These are phyloP conservation scores for Xylaria grammica DNA, from an alignment of 495 filamentous ascomycete genomes.

Conservation along the genomic window DNA sequence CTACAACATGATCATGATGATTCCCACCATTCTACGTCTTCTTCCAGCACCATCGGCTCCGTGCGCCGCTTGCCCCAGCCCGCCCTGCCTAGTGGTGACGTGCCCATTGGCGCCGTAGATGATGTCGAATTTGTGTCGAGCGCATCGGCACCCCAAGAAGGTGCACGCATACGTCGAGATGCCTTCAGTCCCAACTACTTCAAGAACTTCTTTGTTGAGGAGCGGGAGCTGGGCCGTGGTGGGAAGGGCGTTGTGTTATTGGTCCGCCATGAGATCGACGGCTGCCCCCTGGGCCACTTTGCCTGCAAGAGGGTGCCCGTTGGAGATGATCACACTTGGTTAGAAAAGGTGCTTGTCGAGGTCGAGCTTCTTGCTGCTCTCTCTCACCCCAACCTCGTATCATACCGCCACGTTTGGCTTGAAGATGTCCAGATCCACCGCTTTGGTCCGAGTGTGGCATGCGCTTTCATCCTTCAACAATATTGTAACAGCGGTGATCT, in stretches of 20 bases:
- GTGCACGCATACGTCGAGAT: slow-evolving; percentile 73
- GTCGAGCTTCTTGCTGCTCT: slow-evolving; percentile 90
- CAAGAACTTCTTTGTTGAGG: slow-evolving; percentile 86
- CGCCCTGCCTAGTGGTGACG: slow-evolving; percentile 37
- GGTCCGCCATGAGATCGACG: slow-evolving; percentile 87
- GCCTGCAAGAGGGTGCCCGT: slow-evolving; percentile 97
- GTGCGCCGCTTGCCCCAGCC: slow-evolving; percentile 54
- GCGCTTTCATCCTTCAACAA: slow-evolving; percentile 95
- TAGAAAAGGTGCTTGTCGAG: slow-evolving; percentile 90
- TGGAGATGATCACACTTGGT: slow-evolving; percentile 92
- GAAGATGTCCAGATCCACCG: slow-evolving; percentile 82
- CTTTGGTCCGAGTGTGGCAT: slow-evolving; percentile 91
- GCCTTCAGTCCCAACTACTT: slow-evolving; percentile 94
- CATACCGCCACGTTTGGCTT: slow-evolving; percentile 96
- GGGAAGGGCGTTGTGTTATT: slow-evolving; percentile 94
- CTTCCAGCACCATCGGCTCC: slow-evolving; percentile 54
- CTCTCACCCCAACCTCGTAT: slow-evolving; percentile 94
- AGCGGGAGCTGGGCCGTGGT: slow-evolving; percentile 82
- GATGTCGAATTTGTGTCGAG: slow-evolving; percentile 61
- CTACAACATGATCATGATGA: slow-evolving; percentile 57
- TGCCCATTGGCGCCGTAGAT: slow-evolving; percentile 33
- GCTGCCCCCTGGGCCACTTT: slow-evolving; percentile 83
- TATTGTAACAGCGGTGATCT: slow-evolving; percentile 97
- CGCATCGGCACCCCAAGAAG: slow-evolving; percentile 53
- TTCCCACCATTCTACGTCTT: slow-evolving; percentile 35